Conservation (phyloP, 257 asterid species). For the Plantago ovata region DNA sequence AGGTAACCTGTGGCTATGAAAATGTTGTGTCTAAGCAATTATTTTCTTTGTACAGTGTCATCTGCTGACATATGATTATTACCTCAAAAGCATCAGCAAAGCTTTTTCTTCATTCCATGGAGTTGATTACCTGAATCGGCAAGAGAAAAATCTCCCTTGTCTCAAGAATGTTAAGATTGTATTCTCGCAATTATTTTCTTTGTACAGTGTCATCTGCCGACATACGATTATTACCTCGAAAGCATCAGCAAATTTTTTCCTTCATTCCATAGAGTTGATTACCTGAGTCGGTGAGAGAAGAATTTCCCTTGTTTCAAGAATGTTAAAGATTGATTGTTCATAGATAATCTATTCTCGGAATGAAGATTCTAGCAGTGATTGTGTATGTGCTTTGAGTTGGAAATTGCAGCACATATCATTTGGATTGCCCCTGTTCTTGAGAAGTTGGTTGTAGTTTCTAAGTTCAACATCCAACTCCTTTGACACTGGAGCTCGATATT, state of each 20-base stretch:
- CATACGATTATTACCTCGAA: neutral
- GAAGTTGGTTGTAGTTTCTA: conserved; percentile 1
- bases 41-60: neutral
- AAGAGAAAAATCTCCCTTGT: neutral
- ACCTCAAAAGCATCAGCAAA: neutral
- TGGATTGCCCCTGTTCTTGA: neutral
- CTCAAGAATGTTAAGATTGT: neutral
- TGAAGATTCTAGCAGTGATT: neutral
- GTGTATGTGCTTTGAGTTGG: neutral
- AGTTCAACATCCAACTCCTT: neutral
- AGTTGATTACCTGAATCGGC: no score
- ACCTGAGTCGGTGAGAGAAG: neutral
- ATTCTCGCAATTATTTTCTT: neutral
- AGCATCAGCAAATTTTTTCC: neutral
- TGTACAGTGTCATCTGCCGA: neutral
- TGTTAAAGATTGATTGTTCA: neutral
- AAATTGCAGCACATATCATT: neutral
- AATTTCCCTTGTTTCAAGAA: neutral
- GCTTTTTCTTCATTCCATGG: neutral
- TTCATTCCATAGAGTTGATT: no score
- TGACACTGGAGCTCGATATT: neutral
- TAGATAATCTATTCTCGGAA: neutral
- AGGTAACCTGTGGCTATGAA: no score
- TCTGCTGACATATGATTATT: neutral
- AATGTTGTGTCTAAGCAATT: neutral